phyloP scores from a whole-genome alignment of 2,329 filamentous ascomycete genomes.

The Fusarium nematophilum region DNA sequence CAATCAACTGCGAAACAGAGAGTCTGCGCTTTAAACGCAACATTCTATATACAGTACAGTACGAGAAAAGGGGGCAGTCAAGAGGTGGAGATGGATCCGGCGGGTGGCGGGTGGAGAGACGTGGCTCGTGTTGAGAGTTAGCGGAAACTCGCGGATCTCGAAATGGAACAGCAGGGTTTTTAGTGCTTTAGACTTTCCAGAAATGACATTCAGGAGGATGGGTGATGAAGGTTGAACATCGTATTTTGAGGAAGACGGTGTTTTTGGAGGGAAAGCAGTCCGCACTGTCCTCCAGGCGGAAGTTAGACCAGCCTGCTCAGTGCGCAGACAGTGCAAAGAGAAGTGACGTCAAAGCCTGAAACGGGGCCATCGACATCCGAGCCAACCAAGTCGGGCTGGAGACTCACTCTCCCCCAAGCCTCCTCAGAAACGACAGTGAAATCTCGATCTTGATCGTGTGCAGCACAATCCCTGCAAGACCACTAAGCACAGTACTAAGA shows the following conservation, averaged over 20 bases:
- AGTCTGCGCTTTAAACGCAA: conserved; percentile 15
- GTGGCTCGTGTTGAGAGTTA: conserved; percentile 25
- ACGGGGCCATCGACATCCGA: conserved; percentile 28
- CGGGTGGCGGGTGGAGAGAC: conserved; percentile 20
- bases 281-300: conserved; percentile 22
- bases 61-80: conserved; percentile 27
- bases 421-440: not conserved
- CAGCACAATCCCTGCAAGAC: conserved; percentile 31
- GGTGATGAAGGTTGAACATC: conserved; percentile 3
- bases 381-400: conserved; percentile 23
- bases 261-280: not conserved
- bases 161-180: conserved; percentile 20
- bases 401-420: conserved; percentile 9
- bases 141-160: conserved; percentile 12
- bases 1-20: conserved; percentile 15
- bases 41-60: too few species aligned
- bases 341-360: conserved; percentile 12
- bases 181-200: not conserved
- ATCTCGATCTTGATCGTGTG: conserved; percentile 33
- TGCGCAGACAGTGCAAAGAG: not conserved
- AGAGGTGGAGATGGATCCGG: conserved; percentile 26
- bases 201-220: not conserved
- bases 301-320: conserved; percentile 9
- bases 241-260: not conserved
- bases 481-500: too few species aligned